Evolutionary conservation across 768 basidiomycete genomes (phyloP), one percentile per base, ranked within the genome.

Genomic region (Mycena haematopus): DNA sequence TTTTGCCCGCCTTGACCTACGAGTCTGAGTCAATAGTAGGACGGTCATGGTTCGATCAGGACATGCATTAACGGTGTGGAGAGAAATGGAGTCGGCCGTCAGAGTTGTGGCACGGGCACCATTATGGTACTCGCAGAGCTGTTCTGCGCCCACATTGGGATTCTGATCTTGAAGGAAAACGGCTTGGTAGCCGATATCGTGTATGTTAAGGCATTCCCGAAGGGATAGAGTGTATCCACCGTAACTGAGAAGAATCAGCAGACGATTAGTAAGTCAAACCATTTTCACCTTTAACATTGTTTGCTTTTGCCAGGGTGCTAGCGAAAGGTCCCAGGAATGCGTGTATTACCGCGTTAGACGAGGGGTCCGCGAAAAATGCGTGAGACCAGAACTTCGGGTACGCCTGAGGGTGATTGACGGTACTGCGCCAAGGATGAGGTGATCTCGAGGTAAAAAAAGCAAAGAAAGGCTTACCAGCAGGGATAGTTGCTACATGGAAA

Each of bases 381-480:
- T 80, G 74, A 7, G 77, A 74, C 79, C 79, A 80, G 63, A 80
- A 80, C 57, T 78, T 79, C 1, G 79, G 79, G 49, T 74, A 79
- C 1, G 68, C 79, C 2, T 9, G 5, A 31, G 36, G 36, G 36
- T 36, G 36, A 15, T 36, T 36, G 36, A 36, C 29, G 29, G 29
- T 31, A 31, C 29, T 5, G 9, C 29, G 4, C 9, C 9, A 5
- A 5, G 29, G 6, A 31, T 9, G 13, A 17, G 36, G 5, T 14
- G 13, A 10, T 14, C 4, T 38, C 10, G 36, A 38, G 8, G 13
- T 7, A 11, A 7, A 8, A 3, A 3, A 2, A 38, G 11, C 51
- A 76, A 75, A 19, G 77, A 77, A 46, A 79, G 79, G 61, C 79
- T 79, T 58, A 79, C 79, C 79, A 80, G 60, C 79, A 80, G 1